These are phyloP conservation scores for Phialemonium atrogriseum DNA, from an alignment of 2,329 filamentous ascomycete species.

Conservation along the genomic window DNA sequence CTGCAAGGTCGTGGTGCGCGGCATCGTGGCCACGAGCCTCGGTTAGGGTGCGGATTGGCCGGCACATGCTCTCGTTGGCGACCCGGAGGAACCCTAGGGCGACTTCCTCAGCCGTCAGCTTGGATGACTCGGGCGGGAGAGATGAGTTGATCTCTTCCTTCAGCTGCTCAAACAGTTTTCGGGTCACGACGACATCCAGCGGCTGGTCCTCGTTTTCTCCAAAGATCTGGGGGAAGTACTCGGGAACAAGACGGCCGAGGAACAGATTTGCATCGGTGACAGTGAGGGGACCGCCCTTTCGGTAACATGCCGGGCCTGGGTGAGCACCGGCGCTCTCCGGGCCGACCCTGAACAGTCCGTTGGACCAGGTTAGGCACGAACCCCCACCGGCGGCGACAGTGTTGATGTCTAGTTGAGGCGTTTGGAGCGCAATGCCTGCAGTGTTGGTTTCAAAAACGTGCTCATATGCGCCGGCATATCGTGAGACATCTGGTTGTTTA, in stretches of 20 bases:
- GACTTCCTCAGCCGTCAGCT: constrained; percentile 55
- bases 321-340: constrained; percentile 60
- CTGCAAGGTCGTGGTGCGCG: constrained; percentile 59
- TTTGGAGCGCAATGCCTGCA: constrained; percentile 58
- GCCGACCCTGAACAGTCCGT: constrained; percentile 57
- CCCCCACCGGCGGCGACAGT: constrained; percentile 42
- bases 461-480: constrained; percentile 59
- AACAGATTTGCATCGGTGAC: constrained; percentile 65
- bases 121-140: constrained; percentile 47
- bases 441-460: constrained; percentile 64
- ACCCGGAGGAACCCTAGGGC: constrained; percentile 65
- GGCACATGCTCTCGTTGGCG: constrained; percentile 62
- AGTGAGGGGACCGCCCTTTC: constrained; percentile 59
- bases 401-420: constrained; percentile 61
- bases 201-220: constrained; percentile 61
- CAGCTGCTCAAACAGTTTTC: constrained; percentile 55
- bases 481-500: constrained; percentile 59
- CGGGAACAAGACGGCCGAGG: constrained; percentile 54
- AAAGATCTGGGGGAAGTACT: constrained; percentile 68
- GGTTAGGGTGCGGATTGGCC: constrained; percentile 62
- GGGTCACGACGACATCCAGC: constrained; percentile 53
- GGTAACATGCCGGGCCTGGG: constrained; percentile 63
- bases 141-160: constrained; percentile 56
- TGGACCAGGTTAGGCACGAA: constrained; percentile 48
- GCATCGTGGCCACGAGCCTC: constrained; percentile 66